Evolutionary conservation across 352 stramenopile genomes (phyloP).

Genomic region (Discostella stelligera): DNA sequence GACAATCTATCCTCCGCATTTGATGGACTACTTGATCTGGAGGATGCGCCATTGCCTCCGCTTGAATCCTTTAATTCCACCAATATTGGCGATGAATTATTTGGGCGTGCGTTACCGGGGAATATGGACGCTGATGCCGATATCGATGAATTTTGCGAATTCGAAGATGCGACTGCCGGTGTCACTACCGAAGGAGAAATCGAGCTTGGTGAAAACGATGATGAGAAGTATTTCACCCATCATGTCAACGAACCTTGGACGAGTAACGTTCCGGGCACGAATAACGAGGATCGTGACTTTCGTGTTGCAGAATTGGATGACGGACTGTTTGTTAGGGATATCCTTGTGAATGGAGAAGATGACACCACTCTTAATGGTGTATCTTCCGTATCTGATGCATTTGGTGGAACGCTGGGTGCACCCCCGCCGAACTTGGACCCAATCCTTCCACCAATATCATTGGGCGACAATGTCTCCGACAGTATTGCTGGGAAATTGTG

Average conservation of each 20-base stretch:
- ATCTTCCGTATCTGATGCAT: slow-evolving; percentile 31
- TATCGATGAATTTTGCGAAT: slow-evolving; percentile 17
- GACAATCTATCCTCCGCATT: slow-evolving; percentile 27
- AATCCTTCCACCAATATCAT: not conserved
- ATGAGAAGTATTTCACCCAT: slow-evolving; percentile 21
- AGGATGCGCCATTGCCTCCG: slow-evolving; percentile 33
- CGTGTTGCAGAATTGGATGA: not conserved
- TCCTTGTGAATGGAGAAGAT: not conserved
- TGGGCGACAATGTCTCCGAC: not conserved
- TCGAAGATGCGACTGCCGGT: slow-evolving; percentile 8
- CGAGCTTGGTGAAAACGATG: not conserved
- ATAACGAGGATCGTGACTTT: not conserved
- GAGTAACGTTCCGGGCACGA: not conserved
- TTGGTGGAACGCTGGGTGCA: slow-evolving; percentile 40
- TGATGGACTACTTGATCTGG: slow-evolving; percentile 32
- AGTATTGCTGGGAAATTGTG: not conserved
- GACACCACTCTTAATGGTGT: not conserved
- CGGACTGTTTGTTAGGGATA: not conserved
- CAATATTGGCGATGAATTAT: not conserved
- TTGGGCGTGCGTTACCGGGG: not conserved
- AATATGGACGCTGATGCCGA: not conserved
- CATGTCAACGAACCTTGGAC: not conserved
- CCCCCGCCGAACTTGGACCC: slow-evolving; percentile 36
- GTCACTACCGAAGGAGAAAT: slow-evolving; percentile 8
- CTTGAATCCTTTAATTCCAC: slow-evolving; percentile 2